Evolutionary conservation across 352 stramenopile genomes (phyloP).

Genomic region (Pythium dissotocum): DNA sequence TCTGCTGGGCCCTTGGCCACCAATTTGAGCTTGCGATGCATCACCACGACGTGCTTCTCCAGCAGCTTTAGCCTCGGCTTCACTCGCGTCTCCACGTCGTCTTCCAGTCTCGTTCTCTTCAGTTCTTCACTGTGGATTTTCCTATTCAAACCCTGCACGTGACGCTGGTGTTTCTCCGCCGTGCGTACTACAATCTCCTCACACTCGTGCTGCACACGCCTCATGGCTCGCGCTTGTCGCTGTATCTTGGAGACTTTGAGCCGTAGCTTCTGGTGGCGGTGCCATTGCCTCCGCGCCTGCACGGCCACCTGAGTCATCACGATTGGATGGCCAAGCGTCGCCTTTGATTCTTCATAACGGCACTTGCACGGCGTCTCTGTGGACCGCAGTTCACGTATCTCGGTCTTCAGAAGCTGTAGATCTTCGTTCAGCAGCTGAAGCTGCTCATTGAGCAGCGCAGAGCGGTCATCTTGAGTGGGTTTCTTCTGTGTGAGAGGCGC

Average conservation of each 20-base stretch:
- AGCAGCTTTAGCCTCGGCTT: neutral
- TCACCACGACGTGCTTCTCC: conserved; percentile 13
- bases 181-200: conserved; percentile 17
- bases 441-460: conserved; percentile 8
- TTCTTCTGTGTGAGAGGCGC: neutral
- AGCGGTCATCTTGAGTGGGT: neutral
- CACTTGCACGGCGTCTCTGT: neutral
- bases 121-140: neutral
- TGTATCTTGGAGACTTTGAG: conserved; percentile 4
- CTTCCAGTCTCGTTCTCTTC: neutral
- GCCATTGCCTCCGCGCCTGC: neutral
- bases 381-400: conserved; percentile 2
- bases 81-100: neutral
- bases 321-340: neutral
- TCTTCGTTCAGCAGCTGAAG: conserved; percentile 14
- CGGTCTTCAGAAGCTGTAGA: conserved; percentile 13
- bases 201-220: conserved; percentile 18
- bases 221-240: neutral
- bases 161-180: conserved; percentile 21
- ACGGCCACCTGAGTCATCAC: neutral
- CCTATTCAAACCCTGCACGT: neutral
- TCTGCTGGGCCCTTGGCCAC: neutral
- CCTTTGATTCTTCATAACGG: neutral
- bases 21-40: conserved; percentile 15
- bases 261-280: conserved; percentile 5